A percentile compares a stretch with the other conserved stretches of the same genome.
phyloP scores from a whole-genome alignment of 345 rosid species.

The Gossypium stocksii region DNA sequence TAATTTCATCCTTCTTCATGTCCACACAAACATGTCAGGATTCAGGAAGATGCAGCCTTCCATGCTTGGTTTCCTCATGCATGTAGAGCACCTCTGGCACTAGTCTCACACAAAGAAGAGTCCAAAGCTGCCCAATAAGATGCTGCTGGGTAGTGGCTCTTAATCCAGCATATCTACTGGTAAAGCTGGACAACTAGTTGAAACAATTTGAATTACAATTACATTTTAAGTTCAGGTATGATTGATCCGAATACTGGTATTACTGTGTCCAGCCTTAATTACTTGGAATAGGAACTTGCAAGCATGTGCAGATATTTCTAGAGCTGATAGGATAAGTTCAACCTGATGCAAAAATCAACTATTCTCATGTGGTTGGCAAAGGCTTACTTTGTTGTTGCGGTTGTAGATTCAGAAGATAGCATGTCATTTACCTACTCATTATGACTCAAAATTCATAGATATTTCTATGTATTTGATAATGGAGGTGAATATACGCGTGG shows the following conservation, averaged over 20 bases:
- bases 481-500: not conserved
- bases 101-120: not conserved
- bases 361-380: not conserved
- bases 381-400: not conserved
- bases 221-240: not conserved
- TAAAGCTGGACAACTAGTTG: not conserved
- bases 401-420: constrained; percentile 1
- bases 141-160: not conserved
- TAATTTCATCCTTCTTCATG: not conserved
- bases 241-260: not conserved
- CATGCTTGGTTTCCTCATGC: not conserved
- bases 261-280: not conserved
- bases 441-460: not conserved
- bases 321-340: not conserved
- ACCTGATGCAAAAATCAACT: not conserved
- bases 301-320: not conserved
- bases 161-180: not conserved
- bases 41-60: not conserved
- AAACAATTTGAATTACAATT: not conserved
- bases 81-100: not conserved
- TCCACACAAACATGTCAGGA: not conserved
- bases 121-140: not conserved
- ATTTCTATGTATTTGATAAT: not conserved
- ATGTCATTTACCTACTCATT: not conserved
- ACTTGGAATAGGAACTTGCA: not conserved